phyloP scores from a whole-genome alignment of 176 grass and related monocot genomes.

The Elaeis guineensis region DNA sequence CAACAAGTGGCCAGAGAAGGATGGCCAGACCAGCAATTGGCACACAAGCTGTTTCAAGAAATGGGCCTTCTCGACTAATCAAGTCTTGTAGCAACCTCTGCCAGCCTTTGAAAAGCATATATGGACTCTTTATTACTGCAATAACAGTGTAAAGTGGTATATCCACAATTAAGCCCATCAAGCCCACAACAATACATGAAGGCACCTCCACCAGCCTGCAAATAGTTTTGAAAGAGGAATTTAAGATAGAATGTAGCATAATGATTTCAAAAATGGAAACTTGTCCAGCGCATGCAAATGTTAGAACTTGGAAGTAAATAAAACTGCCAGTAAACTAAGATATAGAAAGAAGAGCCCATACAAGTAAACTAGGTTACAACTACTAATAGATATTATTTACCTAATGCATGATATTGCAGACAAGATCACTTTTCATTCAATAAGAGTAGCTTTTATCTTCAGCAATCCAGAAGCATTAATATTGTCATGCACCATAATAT shows the following conservation, averaged over 20 bases:
- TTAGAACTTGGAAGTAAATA: not conserved
- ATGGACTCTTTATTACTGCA: constrained; percentile 82
- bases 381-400: too few species aligned
- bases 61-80: constrained; percentile 73
- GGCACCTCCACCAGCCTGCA: constrained; percentile 77
- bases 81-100: constrained; percentile 84
- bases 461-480: too few species aligned
- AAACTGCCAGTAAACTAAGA: too few species aligned
- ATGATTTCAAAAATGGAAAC: too few species aligned
- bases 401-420: too few species aligned
- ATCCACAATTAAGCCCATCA: constrained; percentile 64
- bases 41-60: constrained; percentile 82
- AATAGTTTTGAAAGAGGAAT: not conserved
- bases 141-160: constrained; percentile 81
- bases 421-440: too few species aligned
- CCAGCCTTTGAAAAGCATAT: constrained; percentile 99
- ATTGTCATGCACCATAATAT: too few species aligned
- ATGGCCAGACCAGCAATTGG: constrained; percentile 79
- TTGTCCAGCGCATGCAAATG: too few species aligned
- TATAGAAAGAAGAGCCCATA: too few species aligned
- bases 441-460: too few species aligned
- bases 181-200: constrained; percentile 41
- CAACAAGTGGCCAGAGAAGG: constrained; percentile 78
- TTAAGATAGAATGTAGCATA: too few species aligned
- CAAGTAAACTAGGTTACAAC: too few species aligned